Evolutionary conservation across 805 yeast species (phyloP).

Genomic region (Wickerhamomyces pijperi): DNA sequence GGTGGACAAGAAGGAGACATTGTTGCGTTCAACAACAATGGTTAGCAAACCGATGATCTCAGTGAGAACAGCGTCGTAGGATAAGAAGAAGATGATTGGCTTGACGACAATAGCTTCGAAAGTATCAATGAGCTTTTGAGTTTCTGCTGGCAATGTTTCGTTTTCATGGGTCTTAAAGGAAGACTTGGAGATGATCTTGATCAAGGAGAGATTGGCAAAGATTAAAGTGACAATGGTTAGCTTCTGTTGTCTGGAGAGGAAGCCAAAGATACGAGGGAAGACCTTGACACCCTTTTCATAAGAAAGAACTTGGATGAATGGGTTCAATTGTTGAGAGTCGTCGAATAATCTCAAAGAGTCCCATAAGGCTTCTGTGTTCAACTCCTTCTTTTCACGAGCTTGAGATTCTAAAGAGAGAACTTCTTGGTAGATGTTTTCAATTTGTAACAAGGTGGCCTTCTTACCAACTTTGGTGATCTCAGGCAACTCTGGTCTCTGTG

Average conservation of each 20-base stretch:
- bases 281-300: conserved; percentile 84
- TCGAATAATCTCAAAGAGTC: conserved; percentile 66
- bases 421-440: conserved; percentile 71
- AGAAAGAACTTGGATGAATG: conserved; percentile 73
- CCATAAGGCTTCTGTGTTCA: conserved; percentile 51
- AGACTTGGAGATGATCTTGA: conserved; percentile 69
- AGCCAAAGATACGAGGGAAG: conserved; percentile 80
- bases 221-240: conserved; percentile 66
- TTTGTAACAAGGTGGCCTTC: conserved; percentile 48
- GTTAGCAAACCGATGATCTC: conserved; percentile 71
- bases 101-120: conserved; percentile 77
- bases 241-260: conserved; percentile 65
- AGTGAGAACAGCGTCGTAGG: conserved; percentile 62
- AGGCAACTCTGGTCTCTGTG: conserved; percentile 33
- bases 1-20: conserved; percentile 40
- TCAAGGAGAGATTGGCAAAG: conserved; percentile 68
- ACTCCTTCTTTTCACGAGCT: conserved; percentile 44
- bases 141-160: conserved; percentile 40
- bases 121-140: conserved; percentile 54
- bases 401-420: conserved; percentile 71
- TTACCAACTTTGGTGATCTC: conserved; percentile 23
- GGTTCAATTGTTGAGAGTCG: conserved; percentile 37
- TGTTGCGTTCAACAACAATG: conserved; percentile 58
- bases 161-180: conserved; percentile 57
- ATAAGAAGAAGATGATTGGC: conserved; percentile 70